A percentile compares a stretch with the other conserved stretches of the same genome.
Conservation (phyloP, 2,329 filamentous ascomycete genomes). For the Fusarium piperis region DNA sequence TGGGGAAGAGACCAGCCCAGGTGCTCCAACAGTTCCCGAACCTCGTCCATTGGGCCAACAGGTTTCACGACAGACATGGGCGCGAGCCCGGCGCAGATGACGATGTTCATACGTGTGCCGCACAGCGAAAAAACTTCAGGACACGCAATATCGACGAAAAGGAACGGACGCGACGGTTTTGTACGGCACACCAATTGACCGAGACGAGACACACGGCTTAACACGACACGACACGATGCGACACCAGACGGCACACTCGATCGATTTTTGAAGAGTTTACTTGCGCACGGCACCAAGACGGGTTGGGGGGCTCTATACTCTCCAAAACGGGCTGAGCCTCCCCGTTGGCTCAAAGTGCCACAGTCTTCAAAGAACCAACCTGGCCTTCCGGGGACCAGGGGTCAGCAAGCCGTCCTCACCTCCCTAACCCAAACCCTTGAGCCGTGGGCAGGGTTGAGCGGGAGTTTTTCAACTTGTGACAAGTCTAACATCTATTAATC, state of each 20-base stretch:
- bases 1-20: constrained; percentile 6
- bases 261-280: constrained; percentile 11
- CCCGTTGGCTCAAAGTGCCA: constrained; percentile 1
- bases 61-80: constrained; percentile 11
- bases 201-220: constrained; percentile 7
- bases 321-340: constrained; percentile 17
- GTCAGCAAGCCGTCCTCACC: constrained; percentile 11
- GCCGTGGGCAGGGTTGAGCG: not conserved
- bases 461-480: constrained; percentile 17
- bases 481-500: constrained; percentile 7
- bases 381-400: constrained; percentile 18
- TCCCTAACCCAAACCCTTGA: constrained; percentile 14
- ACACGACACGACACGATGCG: constrained; percentile 17
- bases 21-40: constrained; percentile 14
- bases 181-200: constrained; percentile 8
- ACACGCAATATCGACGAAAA: constrained; percentile 23
- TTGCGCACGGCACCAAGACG: constrained; percentile 11
- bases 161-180: constrained; percentile 6
- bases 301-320: constrained; percentile 20
- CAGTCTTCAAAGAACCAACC: constrained; percentile 8
- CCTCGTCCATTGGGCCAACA: constrained; percentile 16
- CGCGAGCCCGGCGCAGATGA: constrained; percentile 23
- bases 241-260: constrained; percentile 13
- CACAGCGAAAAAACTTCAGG: constrained; percentile 4
- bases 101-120: constrained; percentile 31